These are phyloP conservation scores for Postia placenta DNA, from an alignment of 768 basidiomycete genomes.

Conservation along the genomic window DNA sequence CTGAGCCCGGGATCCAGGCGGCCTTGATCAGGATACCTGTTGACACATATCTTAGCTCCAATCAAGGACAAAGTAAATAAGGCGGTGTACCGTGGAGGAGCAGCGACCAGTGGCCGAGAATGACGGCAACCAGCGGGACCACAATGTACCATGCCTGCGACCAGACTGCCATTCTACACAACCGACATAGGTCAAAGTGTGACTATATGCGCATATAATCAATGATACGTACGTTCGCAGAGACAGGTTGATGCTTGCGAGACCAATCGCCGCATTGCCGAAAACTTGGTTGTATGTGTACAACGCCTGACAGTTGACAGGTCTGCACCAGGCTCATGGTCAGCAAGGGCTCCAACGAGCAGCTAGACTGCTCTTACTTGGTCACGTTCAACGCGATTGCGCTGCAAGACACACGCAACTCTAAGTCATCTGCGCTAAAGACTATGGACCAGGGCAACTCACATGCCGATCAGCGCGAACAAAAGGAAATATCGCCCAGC, in stretches of 20 bases:
- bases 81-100: constrained; percentile 51
- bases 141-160: constrained; percentile 49
- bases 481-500: constrained; percentile 38
- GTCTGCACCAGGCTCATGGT: constrained; percentile 18
- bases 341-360: not conserved
- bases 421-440: not conserved
- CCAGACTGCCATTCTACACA: constrained; percentile 57
- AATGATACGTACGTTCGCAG: constrained; percentile 33
- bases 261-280: constrained; percentile 37
- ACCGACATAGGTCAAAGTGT: not conserved
- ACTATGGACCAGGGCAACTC: constrained; percentile 12
- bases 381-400: constrained; percentile 33
- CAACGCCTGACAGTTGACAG: constrained; percentile 37
- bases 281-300: constrained; percentile 45
- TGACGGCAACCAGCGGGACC: constrained; percentile 41
- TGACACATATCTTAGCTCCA: not conserved
- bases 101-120: constrained; percentile 70
- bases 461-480: constrained; percentile 43
- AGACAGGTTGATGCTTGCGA: constrained; percentile 43
- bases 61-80: not conserved
- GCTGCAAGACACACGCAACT: constrained; percentile 9
- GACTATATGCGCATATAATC: constrained; percentile 1
- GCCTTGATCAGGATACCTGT: constrained; percentile 55
- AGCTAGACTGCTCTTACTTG: constrained; percentile 15
- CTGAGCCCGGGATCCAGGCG: constrained; percentile 39